phyloP scores from a whole-genome alignment of 1,284 basidiomycete species.

The Cryptococcus jaspeensis region DNA sequence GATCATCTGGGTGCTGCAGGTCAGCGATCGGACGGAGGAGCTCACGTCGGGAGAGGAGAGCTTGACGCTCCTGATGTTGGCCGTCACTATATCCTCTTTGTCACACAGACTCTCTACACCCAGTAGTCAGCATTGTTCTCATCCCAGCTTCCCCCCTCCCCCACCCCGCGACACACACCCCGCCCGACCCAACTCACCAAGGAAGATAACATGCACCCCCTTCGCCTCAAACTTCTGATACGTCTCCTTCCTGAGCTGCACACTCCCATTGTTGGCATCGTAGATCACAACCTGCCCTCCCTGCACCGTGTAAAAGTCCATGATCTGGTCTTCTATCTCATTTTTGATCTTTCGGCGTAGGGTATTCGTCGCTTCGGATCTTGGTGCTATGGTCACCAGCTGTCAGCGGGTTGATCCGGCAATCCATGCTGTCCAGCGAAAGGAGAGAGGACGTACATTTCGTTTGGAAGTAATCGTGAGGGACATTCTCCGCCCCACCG shows the following conservation, averaged over 20 bases:
- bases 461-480: slow-evolving; percentile 81
- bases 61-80: slow-evolving; percentile 94
- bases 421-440: not conserved
- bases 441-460: slow-evolving; percentile 58
- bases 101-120: slow-evolving; percentile 77
- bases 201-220: slow-evolving; percentile 87
- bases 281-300: slow-evolving; percentile 95
- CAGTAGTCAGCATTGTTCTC: not conserved
- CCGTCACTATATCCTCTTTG: slow-evolving; percentile 86
- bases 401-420: not conserved
- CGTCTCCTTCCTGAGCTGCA: slow-evolving; percentile 64
- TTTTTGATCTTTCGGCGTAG: slow-evolving; percentile 71
- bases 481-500: slow-evolving; percentile 82
- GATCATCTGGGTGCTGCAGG: too few species aligned
- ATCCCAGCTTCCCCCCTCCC: not conserved
- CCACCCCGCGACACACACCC: not conserved
- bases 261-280: slow-evolving; percentile 95
- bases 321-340: slow-evolving; percentile 83
- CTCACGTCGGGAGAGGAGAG: slow-evolving; percentile 93
- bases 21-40: slow-evolving; percentile 20
- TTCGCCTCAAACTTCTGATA: slow-evolving; percentile 79
- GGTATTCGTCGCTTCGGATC: slow-evolving; percentile 72
- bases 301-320: slow-evolving; percentile 76
- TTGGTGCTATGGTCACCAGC: slow-evolving; percentile 58
- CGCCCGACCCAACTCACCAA: slow-evolving; percentile 61